phyloP scores from a whole-genome alignment of 2,329 filamentous ascomycete genomes.

The Cryphonectria carpinicola region DNA sequence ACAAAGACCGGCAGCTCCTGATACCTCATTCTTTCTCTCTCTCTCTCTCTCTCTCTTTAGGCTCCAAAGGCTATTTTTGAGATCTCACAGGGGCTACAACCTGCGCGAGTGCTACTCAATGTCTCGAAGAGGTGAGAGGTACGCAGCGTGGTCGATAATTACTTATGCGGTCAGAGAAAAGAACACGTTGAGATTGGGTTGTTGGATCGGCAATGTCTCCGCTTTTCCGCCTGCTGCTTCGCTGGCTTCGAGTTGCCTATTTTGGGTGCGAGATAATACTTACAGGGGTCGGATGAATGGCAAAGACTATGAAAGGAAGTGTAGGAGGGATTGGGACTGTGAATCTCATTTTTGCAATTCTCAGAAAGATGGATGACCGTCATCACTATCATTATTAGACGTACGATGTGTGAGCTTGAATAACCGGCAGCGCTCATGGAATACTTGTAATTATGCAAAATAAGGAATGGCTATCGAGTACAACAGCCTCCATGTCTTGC shows the following conservation, averaged over 20 bases:
- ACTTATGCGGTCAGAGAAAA: not conserved
- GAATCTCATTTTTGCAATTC: not conserved
- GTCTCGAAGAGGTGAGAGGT: not conserved
- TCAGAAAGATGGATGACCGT: too few relatives aligned
- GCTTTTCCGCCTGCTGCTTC: not conserved
- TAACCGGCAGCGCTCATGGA: too few relatives aligned
- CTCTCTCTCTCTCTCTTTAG: not conserved
- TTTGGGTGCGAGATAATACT: not conserved
- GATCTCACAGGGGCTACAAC: not conserved
- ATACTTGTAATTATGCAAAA: not conserved
- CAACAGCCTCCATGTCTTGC: too few relatives aligned
- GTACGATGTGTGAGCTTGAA: too few relatives aligned
- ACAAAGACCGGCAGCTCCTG: not conserved
- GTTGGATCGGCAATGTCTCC: not conserved
- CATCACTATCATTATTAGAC: too few relatives aligned
- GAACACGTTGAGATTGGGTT: not conserved
- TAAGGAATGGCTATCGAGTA: not conserved
- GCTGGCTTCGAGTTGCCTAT: not conserved
- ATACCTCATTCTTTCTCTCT: not conserved
- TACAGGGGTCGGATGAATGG: not conserved
- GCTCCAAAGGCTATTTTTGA: too few relatives aligned
- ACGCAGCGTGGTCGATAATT: not conserved
- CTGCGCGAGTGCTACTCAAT: not conserved
- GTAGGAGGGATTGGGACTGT: not conserved
- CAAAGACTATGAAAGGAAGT: not conserved